Conservation (phyloP, 495 filamentous ascomycete genomes). For the Pseudoneurospora amorphoporcata region DNA sequence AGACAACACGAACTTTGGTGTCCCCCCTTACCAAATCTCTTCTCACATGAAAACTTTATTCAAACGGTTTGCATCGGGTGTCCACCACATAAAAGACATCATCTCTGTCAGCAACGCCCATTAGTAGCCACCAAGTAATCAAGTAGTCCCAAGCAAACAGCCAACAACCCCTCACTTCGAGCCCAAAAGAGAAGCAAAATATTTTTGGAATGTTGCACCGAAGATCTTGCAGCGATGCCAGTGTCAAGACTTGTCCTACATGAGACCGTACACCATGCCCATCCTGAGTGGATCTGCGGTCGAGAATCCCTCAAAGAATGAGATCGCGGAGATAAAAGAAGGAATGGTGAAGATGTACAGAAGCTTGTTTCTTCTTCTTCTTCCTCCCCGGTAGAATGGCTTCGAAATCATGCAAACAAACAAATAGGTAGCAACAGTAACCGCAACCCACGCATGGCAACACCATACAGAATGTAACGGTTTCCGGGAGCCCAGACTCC, state of each 20-base stretch:
- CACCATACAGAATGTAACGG: background rate
- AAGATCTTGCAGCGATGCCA: background rate
- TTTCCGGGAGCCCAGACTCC: background rate
- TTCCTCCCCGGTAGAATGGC: background rate
- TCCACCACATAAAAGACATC: background rate
- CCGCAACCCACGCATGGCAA: background rate
- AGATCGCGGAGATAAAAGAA: background rate
- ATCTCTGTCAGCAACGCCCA: background rate
- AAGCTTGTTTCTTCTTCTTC: background rate
- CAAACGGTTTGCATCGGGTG: background rate
- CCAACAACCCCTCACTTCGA: background rate
- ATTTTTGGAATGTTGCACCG: background rate
- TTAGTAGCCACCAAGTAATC: background rate
- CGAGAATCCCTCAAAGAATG: background rate
- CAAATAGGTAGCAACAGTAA: background rate
- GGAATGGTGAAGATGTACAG: background rate
- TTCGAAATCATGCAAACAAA: background rate
- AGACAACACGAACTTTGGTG: background rate
- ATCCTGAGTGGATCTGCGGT: background rate
- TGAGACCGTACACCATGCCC: background rate
- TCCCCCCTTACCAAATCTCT: background rate
- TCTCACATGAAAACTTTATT: background rate
- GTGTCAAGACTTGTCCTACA: background rate
- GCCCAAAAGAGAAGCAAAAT: background rate
- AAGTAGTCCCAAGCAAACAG: background rate